Evolutionary conservation across 2,329 filamentous ascomycete species (phyloP), one percentile per base, ranked within the genome.

Genomic region (Gnomoniopsis smithogilvyi): DNA sequence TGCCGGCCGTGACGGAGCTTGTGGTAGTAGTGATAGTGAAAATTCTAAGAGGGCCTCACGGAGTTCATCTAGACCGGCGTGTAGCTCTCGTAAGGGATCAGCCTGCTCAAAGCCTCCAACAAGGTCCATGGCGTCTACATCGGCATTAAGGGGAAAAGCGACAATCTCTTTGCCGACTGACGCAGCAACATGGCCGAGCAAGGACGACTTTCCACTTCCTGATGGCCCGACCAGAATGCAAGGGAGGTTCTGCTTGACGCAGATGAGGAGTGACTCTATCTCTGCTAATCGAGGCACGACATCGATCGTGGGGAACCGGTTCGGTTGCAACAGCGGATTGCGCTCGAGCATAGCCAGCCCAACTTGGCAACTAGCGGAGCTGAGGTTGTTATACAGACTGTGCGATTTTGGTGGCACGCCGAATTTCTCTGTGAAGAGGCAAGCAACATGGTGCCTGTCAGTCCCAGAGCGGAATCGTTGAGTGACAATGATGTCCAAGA

Each of bases 71-170:
- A 88, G 69, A 64, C 85, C 79, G n/a, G 79, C 77, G 56, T 89
- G 87, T 4, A 91, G 78, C 62, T 90, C 85, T 57, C 94, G 83
- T 54, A 89, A 80, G 22, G 91, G 86, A 70, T 99, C 95, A 19
- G 91, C 87, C 73, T 99, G 95, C 72, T 99, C 95, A 69, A 96
- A 99, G 0, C 95, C 95, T 68, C 95, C 95, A 58, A 99, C 91
- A 58, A 99, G 84, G 73, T 99, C 95, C 87, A 96, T 96, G 1
- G 94, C 93, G 72, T 99, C 95, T 48, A 96, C 90, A 67, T 99
- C 96, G 7, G 93, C 89, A 69, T 96, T 99, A 75, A 99, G 86
- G 0, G 93, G 87, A 67, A 98, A 91, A 17, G 92, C 89, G 34
- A 93, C 83, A 3, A 98, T 77, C 1, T 86, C 80, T 57, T 89